Base-by-base conservation (phyloP, 1,284 basidiomycete species). In the Lentinus polychrous region DNA sequence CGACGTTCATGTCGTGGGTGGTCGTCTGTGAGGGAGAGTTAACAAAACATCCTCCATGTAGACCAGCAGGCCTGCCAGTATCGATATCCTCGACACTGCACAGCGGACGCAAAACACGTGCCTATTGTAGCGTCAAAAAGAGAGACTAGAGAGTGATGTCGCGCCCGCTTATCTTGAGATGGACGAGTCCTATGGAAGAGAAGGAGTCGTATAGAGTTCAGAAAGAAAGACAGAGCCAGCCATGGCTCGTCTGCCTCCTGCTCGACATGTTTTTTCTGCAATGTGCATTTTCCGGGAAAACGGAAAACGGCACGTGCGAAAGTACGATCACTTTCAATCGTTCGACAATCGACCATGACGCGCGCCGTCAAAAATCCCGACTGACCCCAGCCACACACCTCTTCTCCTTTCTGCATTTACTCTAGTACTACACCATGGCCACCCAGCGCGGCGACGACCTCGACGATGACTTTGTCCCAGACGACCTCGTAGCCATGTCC, bases 401-500 rank as follows among this genome's bases (percentile, higher is more conserved):
- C n/a, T 18, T 45, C 18, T 33, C 22, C 10, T 31, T 27, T 11
- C 31, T 23, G 32, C 33, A 32, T 15, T 31, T 7, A 18, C n/a
- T 32, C 31, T 20, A 36, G 11, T 35, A 35, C 10, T 35, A 31
- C 38, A 55, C 43, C 43, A 45, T 50, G 37, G 66, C 67, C 67
- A 57, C 53, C 53, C 60, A 48, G 43, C 64, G 65, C 53, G 85
- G 83, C 38, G 90, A 92, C 70, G 86, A 86, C 67, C 73, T 91
- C 15, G 84, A 85, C 38, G 88, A 91, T 59, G 86, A 91, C 58
- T 88, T 86, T 60, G 70, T 86, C 36, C 74, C 76, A 24, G 88
- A 91, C 55, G 83, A 85, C 43, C 68, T 78, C 18, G 75, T 87
- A 0, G 80, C 78, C 1, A 63, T 77, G 12, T 83, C 80, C 1